Evolutionary conservation across 1,139 yeast genomes (phyloP).

Genomic region (Pichia sp.): DNA sequence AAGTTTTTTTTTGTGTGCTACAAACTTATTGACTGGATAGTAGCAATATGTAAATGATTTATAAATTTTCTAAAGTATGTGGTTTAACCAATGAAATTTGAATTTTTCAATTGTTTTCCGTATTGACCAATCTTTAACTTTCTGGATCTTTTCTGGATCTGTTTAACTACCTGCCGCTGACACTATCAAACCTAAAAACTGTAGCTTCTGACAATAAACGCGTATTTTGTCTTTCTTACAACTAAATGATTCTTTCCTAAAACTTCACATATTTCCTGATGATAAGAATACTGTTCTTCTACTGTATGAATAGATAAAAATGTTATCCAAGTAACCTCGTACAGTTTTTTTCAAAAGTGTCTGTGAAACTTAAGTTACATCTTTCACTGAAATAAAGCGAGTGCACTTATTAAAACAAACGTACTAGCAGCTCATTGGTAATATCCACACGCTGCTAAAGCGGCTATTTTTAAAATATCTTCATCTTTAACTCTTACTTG

Average conservation of each 20-base stretch:
- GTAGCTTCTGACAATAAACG: slow-evolving; percentile 6
- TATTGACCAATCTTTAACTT: slow-evolving; percentile 9
- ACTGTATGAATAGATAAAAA: slow-evolving; percentile 21
- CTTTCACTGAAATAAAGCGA: slow-evolving; percentile 13
- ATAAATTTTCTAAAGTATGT: slow-evolving; percentile 10
- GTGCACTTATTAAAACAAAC: slow-evolving; percentile 22
- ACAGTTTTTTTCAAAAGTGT: slow-evolving; percentile 12
- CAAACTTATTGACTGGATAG: too few relatives aligned
- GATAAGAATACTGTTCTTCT: slow-evolving; percentile 20
- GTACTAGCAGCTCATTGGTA: slow-evolving; percentile 23
- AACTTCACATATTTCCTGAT: slow-evolving; percentile 16
- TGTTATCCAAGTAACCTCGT: slow-evolving; percentile 23
- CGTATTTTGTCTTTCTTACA: slow-evolving; percentile 6
- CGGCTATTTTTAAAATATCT: slow-evolving; percentile 9
- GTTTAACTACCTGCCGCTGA: slow-evolving; percentile 2
- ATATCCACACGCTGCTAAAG: slow-evolving; percentile 8
- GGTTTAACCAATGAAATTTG: slow-evolving; percentile 7
- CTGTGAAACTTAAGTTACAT: slow-evolving; percentile 19
- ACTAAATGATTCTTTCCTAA: not conserved
- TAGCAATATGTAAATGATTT: too few relatives aligned
- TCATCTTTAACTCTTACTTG: slow-evolving; percentile 16
- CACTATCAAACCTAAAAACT: slow-evolving; percentile 13
- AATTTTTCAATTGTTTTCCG: slow-evolving; percentile 4
- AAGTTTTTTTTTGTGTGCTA: too few relatives aligned
- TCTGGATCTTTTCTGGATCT: slow-evolving; percentile 8